phyloP scores from a whole-genome alignment of 2,329 filamentous ascomycete genomes.

The Trichoderma endophyticum region DNA sequence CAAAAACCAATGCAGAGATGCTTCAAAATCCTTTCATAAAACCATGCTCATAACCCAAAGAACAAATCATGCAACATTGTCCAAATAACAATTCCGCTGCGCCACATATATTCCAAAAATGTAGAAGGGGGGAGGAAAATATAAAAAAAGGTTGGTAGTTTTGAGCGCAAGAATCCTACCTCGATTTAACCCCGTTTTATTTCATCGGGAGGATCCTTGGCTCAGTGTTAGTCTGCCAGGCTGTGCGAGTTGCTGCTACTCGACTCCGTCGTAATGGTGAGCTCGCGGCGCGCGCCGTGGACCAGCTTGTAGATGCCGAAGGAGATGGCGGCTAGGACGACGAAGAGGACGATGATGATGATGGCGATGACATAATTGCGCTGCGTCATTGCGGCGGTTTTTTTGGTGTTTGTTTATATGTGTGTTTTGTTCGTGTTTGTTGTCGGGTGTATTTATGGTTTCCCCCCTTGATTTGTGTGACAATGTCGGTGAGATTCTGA shows the following conservation, averaged over 20 bases:
- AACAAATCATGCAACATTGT: neutral
- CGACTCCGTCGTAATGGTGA: conserved; percentile 38
- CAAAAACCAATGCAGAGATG: neutral
- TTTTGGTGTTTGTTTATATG: neutral
- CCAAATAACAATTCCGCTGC: neutral
- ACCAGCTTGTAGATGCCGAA: conserved; percentile 64
- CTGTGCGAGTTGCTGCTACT: conserved; percentile 28
- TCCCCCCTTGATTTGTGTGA: neutral
- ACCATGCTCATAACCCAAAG: neutral
- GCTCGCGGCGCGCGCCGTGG: conserved; percentile 45
- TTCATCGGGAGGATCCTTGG: neutral
- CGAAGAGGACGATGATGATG: conserved; percentile 65
- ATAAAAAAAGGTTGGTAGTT: neutral
- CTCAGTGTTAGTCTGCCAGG: conserved; percentile 25
- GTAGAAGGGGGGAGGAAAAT: neutral
- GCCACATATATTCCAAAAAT: neutral
- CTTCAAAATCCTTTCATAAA: neutral
- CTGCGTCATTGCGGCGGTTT: conserved; percentile 51
- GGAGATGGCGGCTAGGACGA: conserved; percentile 57
- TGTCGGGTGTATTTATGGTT: neutral
- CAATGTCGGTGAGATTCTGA: neutral
- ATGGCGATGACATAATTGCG: conserved; percentile 66
- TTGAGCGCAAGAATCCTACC: neutral
- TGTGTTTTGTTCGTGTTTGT: neutral
- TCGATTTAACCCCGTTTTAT: neutral